phyloP scores from a whole-genome alignment of 2,329 filamentous ascomycete species.

The Arthrobotrys pseudoclavata region DNA sequence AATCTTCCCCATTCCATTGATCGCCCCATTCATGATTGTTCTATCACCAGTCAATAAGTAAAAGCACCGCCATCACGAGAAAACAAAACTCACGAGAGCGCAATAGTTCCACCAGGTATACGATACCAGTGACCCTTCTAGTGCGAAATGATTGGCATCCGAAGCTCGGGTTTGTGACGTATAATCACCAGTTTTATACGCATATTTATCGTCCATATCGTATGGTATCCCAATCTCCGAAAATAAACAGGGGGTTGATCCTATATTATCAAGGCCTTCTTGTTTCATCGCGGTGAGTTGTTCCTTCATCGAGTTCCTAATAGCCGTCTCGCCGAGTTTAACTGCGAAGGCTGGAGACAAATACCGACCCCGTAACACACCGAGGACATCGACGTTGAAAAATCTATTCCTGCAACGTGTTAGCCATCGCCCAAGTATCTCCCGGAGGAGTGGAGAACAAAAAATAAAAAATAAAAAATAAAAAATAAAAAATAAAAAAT shows the following conservation, averaged over 20 bases:
- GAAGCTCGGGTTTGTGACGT: slow-evolving; percentile 90
- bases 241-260: slow-evolving; percentile 84
- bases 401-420: slow-evolving; percentile 76
- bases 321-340: slow-evolving; percentile 91
- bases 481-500: too few relatives aligned
- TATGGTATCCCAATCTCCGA: slow-evolving; percentile 98
- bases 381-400: slow-evolving; percentile 97
- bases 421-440: background rate
- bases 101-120: slow-evolving; percentile 92
- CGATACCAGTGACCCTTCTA: slow-evolving; percentile 87
- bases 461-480: too few relatives aligned
- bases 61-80: background rate
- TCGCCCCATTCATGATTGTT: slow-evolving; percentile 93
- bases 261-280: slow-evolving; percentile 79
- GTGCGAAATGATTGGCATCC: slow-evolving; percentile 94
- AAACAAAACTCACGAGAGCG: slow-evolving; percentile 71
- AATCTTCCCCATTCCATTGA: slow-evolving; percentile 96
- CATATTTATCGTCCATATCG: slow-evolving; percentile 97
- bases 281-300: slow-evolving; percentile 85
- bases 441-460: background rate
- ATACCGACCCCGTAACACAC: slow-evolving; percentile 89
- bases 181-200: slow-evolving; percentile 96
- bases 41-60: slow-evolving; percentile 67
- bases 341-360: slow-evolving; percentile 90
- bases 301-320: slow-evolving; percentile 86